Conservation (phyloP, 2,329 filamentous ascomycete genomes). For the Dothidotthia symphoricarpi region DNA sequence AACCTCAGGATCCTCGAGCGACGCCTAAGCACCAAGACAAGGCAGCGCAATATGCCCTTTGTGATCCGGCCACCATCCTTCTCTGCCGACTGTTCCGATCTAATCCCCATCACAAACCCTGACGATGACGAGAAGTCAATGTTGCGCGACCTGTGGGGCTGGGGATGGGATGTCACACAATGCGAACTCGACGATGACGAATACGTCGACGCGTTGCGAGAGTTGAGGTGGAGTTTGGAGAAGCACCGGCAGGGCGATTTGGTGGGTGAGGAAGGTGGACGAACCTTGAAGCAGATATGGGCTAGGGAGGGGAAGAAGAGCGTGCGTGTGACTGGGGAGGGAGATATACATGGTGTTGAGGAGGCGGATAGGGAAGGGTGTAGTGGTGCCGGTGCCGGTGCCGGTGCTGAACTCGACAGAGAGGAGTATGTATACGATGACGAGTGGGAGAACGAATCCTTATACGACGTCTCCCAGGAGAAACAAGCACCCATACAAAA, state of each 20-base stretch:
- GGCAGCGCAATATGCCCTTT: too few species aligned
- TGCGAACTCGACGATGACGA: slow-evolving; percentile 1
- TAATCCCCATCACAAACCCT: background rate
- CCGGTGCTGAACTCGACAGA: too few species aligned
- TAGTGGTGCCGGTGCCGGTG: background rate
- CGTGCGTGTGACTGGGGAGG: background rate
- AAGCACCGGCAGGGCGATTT: background rate
- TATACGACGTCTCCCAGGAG: too few species aligned
- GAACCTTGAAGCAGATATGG: slow-evolving; percentile 7
- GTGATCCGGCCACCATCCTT: too few species aligned
- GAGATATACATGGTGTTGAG: background rate
- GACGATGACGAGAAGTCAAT: background rate
- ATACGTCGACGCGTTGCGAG: background rate
- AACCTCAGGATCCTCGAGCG: too few species aligned
- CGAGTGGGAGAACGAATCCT: too few species aligned
- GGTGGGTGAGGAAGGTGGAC: background rate
- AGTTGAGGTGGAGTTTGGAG: background rate
- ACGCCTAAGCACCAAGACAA: too few species aligned
- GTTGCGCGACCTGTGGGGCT: slow-evolving; percentile 1
- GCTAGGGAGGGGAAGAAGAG: slow-evolving; percentile 1
- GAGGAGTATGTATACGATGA: too few species aligned
- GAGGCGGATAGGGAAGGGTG: background rate
- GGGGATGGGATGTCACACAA: slow-evolving; percentile 7
- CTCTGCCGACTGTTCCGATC: too few species aligned
- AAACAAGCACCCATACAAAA: too few species aligned